Evolutionary conservation across 352 stramenopile species (phyloP).

Genomic region (Halophytophthora polymorphica): DNA sequence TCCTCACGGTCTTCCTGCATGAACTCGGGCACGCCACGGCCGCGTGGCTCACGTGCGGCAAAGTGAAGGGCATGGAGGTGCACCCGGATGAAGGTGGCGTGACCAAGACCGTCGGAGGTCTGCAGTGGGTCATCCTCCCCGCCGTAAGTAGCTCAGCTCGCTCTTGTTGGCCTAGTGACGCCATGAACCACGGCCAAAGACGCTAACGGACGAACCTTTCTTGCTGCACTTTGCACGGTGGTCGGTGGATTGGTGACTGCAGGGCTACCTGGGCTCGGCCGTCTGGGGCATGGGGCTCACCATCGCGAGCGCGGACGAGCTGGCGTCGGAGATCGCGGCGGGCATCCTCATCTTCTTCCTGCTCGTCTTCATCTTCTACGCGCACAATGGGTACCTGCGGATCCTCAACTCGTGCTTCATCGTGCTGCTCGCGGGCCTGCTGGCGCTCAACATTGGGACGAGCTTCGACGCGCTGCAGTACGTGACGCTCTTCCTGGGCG

Average conservation of each 20-base stretch:
- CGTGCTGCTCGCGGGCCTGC: constrained; percentile 66
- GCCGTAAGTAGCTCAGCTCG: constrained; percentile 33
- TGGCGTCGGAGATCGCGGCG: constrained; percentile 64
- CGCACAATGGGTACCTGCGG: constrained; percentile 85
- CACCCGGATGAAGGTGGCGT: constrained; percentile 86
- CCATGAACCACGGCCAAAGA: too few species aligned
- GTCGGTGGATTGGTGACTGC: background rate
- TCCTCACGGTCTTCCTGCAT: constrained; percentile 88
- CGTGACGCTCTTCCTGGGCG: constrained; percentile 84
- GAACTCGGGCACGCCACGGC: constrained; percentile 82
- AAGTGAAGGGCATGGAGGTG: constrained; percentile 88
- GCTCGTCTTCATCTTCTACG: constrained; percentile 83
- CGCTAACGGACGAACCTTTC: background rate
- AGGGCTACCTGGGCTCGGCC: constrained; percentile 85
- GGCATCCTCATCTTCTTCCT: constrained; percentile 88
- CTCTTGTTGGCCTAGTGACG: background rate
- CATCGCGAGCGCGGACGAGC: constrained; percentile 62
- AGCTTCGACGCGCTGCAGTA: constrained; percentile 72
- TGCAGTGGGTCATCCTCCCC: constrained; percentile 71
- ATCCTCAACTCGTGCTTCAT: constrained; percentile 85
- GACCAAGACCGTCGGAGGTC: constrained; percentile 75
- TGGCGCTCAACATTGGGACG: constrained; percentile 69
- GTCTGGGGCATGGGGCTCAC: constrained; percentile 87
- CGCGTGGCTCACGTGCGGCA: constrained; percentile 83
- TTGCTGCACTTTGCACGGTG: background rate